Evolutionary conservation across 140 eudicot species (phyloP).

Genomic region (Stevia rebaudiana): DNA sequence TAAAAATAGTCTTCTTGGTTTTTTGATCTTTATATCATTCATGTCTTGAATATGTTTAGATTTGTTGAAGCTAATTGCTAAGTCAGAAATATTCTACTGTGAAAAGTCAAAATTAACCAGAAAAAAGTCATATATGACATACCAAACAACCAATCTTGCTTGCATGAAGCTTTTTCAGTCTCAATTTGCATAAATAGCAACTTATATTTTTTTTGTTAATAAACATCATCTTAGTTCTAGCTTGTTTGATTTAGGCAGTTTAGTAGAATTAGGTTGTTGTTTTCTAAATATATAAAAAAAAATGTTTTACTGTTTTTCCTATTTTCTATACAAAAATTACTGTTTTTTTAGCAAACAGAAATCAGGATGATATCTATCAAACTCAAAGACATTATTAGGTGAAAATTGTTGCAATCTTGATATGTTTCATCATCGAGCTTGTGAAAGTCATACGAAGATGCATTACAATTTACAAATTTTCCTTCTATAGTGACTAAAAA

Average conservation of each 20-base stretch:
- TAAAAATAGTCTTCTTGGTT: background rate
- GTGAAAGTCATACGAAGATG: too few relatives aligned
- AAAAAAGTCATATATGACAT: background rate
- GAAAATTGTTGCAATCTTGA: background rate
- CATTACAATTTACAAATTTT: too few relatives aligned
- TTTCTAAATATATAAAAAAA: background rate
- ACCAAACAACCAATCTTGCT: background rate
- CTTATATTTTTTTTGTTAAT: background rate
- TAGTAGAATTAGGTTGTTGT: background rate
- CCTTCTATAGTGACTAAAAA: too few relatives aligned
- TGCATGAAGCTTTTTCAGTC: background rate
- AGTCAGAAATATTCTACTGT: background rate
- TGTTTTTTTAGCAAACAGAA: background rate
- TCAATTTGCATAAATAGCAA: background rate
- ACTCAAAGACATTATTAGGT: background rate
- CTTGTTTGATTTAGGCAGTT: background rate
- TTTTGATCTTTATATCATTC: background rate
- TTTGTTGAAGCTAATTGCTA: background rate
- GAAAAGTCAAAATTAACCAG: background rate
- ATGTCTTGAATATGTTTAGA: background rate
- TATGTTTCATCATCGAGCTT: too few relatives aligned
- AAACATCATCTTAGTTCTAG: background rate
- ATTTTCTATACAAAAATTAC: background rate
- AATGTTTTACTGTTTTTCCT: too few relatives aligned
- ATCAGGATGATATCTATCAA: background rate